Base-by-base conservation (phyloP, 1,284 basidiomycete genomes). In the Pterula multifida region DNA sequence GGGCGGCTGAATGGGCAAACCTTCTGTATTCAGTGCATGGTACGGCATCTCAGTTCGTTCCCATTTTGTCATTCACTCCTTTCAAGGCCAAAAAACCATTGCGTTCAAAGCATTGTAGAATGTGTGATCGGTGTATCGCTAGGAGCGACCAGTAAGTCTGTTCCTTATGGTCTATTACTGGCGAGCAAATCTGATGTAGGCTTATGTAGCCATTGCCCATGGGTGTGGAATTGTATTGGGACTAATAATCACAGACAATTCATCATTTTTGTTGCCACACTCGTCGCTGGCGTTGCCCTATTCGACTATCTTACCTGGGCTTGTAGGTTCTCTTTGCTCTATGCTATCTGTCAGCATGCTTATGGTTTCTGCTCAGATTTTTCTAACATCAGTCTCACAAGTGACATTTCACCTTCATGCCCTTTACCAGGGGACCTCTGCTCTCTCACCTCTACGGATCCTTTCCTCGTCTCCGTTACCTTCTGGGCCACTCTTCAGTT, bases 191-290 rank as follows among this genome's bases (percentile, higher is more conserved):
- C 54, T 48, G 52, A 39, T 47, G 26, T n/a, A 13, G 3, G 44
- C 35, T 12, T 45, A 32, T 53, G 13, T 52, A 93, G 90, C 60
- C 94, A 98, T 61, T 98, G 95, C 60, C 96, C 96, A 4, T 99
- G 95, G 95, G 84, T 98, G n/a, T 96, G 92, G 88, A 98, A 98
- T 67, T 98, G 95, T 64, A 90, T 98, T 50, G 96, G 96, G n/a
- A 75, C 81, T 48, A 85, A 89, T 56, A 98, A 98, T 61, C 95
- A 98, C 60, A 85, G 94, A 12, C 88, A 95, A 61, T 98, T 99
- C 68, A 70, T 98, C 26, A 63, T 93, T 6, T 98, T 98, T 60
- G 85, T 99, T 24, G 68, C 75, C 0, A 82, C 84, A 1, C 80
- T 98, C 15, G 89, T 97, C 26, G 58, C 81, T 17, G 93, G 90